Conservation (phyloP, 169 alveolate genomes). For the Cryptosporidium canis region DNA sequence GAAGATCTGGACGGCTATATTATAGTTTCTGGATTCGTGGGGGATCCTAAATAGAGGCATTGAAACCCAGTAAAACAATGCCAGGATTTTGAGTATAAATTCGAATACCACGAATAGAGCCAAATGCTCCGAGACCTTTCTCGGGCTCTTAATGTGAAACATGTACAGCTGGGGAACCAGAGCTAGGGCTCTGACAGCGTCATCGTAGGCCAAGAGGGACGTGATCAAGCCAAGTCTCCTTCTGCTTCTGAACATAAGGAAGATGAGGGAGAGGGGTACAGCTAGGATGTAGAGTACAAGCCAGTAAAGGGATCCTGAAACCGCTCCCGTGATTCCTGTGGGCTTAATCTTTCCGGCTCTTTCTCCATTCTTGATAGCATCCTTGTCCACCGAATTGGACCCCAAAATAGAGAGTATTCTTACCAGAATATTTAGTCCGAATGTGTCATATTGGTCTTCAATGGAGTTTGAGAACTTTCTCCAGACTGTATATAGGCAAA, state of each 20-base stretch:
- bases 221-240: conserved; percentile 66
- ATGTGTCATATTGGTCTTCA: conserved; percentile 77
- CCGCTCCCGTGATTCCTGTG: conserved; percentile 29
- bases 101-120: conserved; percentile 77
- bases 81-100: conserved; percentile 73
- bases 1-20: conserved; percentile 74
- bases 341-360: conserved; percentile 67
- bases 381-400: conserved; percentile 66
- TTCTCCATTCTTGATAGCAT: conserved; percentile 47
- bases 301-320: conserved; percentile 31
- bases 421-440: conserved; percentile 74
- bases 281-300: conserved; percentile 55
- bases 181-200: conserved; percentile 79
- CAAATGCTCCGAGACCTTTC: conserved; percentile 75
- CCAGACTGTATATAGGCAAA: conserved; percentile 70
- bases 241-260: conserved; percentile 42
- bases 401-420: conserved; percentile 46
- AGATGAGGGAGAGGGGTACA: conserved; percentile 45
- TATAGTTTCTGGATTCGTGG: conserved; percentile 74
- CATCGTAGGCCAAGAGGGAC: conserved; percentile 73
- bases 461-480: conserved; percentile 71
- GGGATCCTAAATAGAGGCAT: conserved; percentile 69
- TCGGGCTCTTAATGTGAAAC: conserved; percentile 78
- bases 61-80: conserved; percentile 78
- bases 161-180: conserved; percentile 78